Evolutionary conservation across 1,139 yeast genomes (phyloP), one percentile per base, ranked within the genome.

Genomic region (Meyerozyma elateridarum): DNA sequence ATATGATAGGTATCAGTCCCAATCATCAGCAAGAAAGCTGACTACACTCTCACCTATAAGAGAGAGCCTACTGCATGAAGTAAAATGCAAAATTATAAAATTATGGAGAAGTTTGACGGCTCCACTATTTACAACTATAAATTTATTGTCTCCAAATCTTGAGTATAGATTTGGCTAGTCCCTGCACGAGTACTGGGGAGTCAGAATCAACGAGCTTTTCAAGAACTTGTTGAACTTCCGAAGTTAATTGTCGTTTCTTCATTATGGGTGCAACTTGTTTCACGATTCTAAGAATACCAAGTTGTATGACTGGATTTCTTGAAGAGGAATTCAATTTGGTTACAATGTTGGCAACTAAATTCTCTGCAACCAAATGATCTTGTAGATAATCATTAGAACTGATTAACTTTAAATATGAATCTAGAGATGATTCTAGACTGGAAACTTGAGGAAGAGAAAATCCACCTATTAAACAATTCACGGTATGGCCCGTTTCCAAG

Each of bases 1-100:
- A 68, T 54, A 33, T 57, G 70, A 49, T 67, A 68, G 47, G 59
- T 48, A 34, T 66, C 73, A 4, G 69, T 64, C 26, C 72, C 72
- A 53, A 63, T 59, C 73, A 67, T 67, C 16, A 14, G 27, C 11
- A n/a, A n/a, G n/a, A n/a, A n/a, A n/a, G n/a, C n/a, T n/a, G n/a
- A n/a, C n/a, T n/a, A n/a, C n/a, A n/a, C n/a, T n/a, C n/a, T n/a
- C n/a, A n/a, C n/a, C n/a, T n/a, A n/a, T n/a, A n/a, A n/a, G n/a
- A n/a, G n/a, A n/a, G n/a, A n/a, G 20, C 11, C 19, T 15, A 8
- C 27, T 24, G 27, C 27, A 24, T 24, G 14, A 5, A 24, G 11
- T 14, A 8, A 22, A 9, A n/a, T n/a, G n/a, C n/a, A 7, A 19
- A 19, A 19, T 19, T 19, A 19, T 19, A 19, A 8, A 19, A 19